Evolutionary conservation across 805 yeast species (phyloP), one percentile per base, ranked within the genome.

Genomic region (Brettanomyces sp.): DNA sequence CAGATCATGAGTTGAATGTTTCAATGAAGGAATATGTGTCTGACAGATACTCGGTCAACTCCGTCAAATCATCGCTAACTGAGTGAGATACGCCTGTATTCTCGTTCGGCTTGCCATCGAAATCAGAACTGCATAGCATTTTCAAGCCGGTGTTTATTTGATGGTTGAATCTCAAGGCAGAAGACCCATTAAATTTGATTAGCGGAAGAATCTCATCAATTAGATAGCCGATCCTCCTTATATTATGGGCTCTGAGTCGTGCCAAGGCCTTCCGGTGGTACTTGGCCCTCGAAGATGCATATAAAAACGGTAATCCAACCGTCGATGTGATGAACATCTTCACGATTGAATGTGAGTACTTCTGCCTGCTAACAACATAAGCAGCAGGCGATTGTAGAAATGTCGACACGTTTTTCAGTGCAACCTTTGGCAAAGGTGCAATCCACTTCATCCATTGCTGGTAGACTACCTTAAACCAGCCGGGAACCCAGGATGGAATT

Each of bases 141-240:
- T 28, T 28, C 32, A 28, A 28, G 32, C 32, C 32, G 9, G 32
- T 3, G 32, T 28, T 28, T 28, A 28, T 28, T 28, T 28, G 9
- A 9, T 6, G 7, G 11, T 28, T 28, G 32, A 28, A 28, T 9
- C 11, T 28, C 32, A 9, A 3, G 11, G 32, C 7, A 3, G 14
- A n/a, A 8, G 37, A 6, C 13, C 22, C 22, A 35, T n/a, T 35
- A 12, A n/a, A n/a, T 18, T 35, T 35, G n/a, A 35, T n/a, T 35
- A 35, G 22, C 23, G 35, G 32, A 13, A 25, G 38, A 23, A 28
- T 32, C 13, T 62, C 63, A 6, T 51, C 50, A 1, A 71, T 48
- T 22, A 72, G 44, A 13, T 55, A 54, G 0, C 77, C 77, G 13
- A 72, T 47, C 32, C 55, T 60, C 39, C 53, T 52, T 1, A 72